Conservation (phyloP, 306 rosid genomes). For the Trifolium dubium region DNA sequence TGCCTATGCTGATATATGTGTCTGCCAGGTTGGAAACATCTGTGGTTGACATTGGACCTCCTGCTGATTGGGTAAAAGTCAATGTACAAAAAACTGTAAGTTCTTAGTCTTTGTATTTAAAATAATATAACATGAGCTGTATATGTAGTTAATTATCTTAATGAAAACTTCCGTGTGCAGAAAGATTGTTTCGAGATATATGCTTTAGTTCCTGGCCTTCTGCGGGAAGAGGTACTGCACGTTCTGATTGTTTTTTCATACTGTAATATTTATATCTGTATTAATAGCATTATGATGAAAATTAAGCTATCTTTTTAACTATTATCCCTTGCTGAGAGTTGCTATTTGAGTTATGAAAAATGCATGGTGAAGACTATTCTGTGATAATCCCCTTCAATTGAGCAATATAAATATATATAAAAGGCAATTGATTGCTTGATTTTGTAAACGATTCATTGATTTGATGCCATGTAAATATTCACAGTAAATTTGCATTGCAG, state of each 20-base stretch:
- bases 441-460: too few species aligned
- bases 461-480: neutral
- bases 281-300: neutral
- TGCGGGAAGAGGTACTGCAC: slow-evolving; percentile 88
- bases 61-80: slow-evolving; percentile 99
- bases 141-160: slow-evolving; percentile 21
- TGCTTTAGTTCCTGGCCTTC: slow-evolving; percentile 98
- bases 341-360: slow-evolving; percentile 11
- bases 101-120: slow-evolving; percentile 34
- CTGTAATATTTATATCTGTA: slow-evolving; percentile 19
- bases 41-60: slow-evolving; percentile 87
- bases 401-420: neutral
- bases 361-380: slow-evolving; percentile 6
- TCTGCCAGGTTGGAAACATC: slow-evolving; percentile 74
- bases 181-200: slow-evolving; percentile 96
- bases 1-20: slow-evolving; percentile 42
- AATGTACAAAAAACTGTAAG: slow-evolving; percentile 95
- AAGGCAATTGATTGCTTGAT: neutral
- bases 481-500: neutral
- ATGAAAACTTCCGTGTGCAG: slow-evolving; percentile 55
- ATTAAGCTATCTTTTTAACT: neutral
- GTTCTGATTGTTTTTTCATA: slow-evolving; percentile 24
- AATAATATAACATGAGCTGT: slow-evolving; percentile 21
- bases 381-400: slow-evolving; percentile 17
- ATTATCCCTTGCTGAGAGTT: slow-evolving; percentile 1